Evolutionary conservation across 2,329 filamentous ascomycete species (phyloP).

Genomic region (Fusarium cyanostomum): DNA sequence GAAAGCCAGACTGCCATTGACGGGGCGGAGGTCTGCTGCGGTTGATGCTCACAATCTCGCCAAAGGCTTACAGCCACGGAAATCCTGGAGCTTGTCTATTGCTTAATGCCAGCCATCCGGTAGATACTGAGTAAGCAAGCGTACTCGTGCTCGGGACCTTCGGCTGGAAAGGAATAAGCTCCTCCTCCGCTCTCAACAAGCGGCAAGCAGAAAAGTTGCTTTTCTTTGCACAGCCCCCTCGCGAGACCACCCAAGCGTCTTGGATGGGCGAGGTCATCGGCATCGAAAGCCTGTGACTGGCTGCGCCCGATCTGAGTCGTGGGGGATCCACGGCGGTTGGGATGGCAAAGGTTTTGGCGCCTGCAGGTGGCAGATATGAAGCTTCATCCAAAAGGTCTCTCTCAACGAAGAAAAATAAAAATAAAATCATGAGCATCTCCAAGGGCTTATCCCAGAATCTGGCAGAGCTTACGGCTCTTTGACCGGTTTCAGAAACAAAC

Average conservation of each 20-base stretch:
- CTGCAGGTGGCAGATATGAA: neutral
- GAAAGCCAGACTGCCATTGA: conserved; percentile 3
- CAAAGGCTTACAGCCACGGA: neutral
- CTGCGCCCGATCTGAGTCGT: conserved; percentile 12
- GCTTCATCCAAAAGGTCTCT: neutral
- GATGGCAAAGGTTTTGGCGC: neutral
- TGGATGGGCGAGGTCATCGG: conserved; percentile 19
- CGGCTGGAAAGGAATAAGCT: conserved; percentile 18
- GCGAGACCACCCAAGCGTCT: neutral
- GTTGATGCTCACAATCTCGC: conserved; percentile 7
- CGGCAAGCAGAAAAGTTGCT: conserved; percentile 11
- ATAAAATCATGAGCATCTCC: too few species aligned
- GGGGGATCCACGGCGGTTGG: conserved; percentile 24
- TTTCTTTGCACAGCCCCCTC: conserved; percentile 35
- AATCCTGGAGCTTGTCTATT: neutral
- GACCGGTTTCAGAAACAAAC: neutral
- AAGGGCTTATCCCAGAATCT: neutral
- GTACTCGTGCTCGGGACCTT: conserved; percentile 18
- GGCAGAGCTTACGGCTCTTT: too few species aligned
- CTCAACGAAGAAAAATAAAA: neutral
- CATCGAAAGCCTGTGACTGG: conserved; percentile 27
- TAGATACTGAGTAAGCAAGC: neutral
- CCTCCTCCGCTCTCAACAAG: neutral
- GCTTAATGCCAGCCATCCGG: too few species aligned
- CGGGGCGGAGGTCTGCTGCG: neutral